These are phyloP conservation scores for Saturnispora sanitii DNA, from an alignment of 805 yeast species.

Conservation along the genomic window DNA sequence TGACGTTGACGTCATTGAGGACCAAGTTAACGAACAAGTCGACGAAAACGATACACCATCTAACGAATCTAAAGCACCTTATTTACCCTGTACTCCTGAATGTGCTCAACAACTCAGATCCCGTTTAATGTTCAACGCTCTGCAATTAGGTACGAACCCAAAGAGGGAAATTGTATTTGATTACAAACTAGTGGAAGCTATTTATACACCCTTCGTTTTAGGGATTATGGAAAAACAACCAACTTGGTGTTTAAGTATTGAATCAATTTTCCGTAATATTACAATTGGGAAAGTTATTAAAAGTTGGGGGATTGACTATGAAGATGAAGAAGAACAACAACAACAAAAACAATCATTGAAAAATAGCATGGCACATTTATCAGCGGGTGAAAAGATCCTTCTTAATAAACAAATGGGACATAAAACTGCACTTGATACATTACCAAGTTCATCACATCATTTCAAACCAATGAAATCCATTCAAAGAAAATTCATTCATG, in stretches of 20 bases:
- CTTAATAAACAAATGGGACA: slow-evolving; percentile 1
- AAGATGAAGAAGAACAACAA: background rate
- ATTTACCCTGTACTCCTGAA: slow-evolving; percentile 53
- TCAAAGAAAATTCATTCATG: slow-evolving; percentile 65
- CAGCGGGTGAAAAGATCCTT: slow-evolving; percentile 5
- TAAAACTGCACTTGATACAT: slow-evolving; percentile 11
- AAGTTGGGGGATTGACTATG: slow-evolving; percentile 7
- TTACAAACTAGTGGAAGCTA: slow-evolving; percentile 21
- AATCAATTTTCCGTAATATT: slow-evolving; percentile 32
- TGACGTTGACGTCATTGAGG: background rate
- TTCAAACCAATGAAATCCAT: slow-evolving; percentile 66
- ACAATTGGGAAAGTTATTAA: slow-evolving; percentile 7
- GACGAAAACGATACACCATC: background rate
- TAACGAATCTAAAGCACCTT: slow-evolving; percentile 3
- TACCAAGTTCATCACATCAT: slow-evolving; percentile 37
- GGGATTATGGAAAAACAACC: slow-evolving; percentile 43
- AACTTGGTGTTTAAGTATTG: slow-evolving; percentile 62
- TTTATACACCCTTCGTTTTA: slow-evolving; percentile 39
- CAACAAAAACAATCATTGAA: background rate
- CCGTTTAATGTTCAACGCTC: slow-evolving; percentile 51
- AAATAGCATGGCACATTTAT: background rate
- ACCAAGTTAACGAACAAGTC: background rate
- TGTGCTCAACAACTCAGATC: slow-evolving; percentile 58
- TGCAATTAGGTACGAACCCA: slow-evolving; percentile 24
- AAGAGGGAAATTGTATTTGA: slow-evolving; percentile 18